Base-by-base conservation (phyloP, 768 basidiomycete species). In the Suillus placidus region DNA sequence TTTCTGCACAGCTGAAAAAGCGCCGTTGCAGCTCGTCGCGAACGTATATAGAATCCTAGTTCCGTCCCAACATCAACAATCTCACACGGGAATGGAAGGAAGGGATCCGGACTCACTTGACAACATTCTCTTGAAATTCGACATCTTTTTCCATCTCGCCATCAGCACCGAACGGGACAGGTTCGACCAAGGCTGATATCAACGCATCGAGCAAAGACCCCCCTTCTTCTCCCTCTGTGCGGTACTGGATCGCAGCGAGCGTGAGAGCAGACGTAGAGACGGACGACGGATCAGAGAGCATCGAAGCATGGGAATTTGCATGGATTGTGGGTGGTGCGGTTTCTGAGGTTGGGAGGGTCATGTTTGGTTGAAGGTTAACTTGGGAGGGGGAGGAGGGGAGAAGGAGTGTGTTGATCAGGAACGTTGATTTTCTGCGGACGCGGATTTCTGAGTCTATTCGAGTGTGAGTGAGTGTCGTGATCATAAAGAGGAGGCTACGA, bases 281-380 rank as follows among this genome's bases (percentile, higher is more conserved):
- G 1, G 49, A 26, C 3, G 49, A 14, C 13, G 90, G 49, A 26
- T 49, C 49, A 51, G 49, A 51, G 23, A 51, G 49, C 49, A 51
- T 49, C 13, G 47, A 51, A 3, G 49, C 49, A 30, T 51, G 49
- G 2, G 49, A 26, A 51, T 51, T 92, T 34, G 86, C 80, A 73
- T 91, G 85, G n/a, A 91, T 80, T 0, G 2, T 23, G 6, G 23
- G 23, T 26, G 83, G 80, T 56, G 73, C 71, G 18, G 69, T 72
- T 37, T 62, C 26, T 8, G 74, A 70, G 8, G 69, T 63, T 30
- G 77, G 70, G 1, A 73, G 61, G 43, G 74, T 73, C 49, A 73
- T 54, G 40, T 64, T 64, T 1, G 63, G 64, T 12, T 71, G 34
- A 6, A 68, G 9, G n/a, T 34, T 40, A 4, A 16, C 56, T 2